Percentiles rank a stretch among this genome's conserved stretches.
phyloP scores from a whole-genome alignment of 306 rosid genomes.

The Potentilla sterilis region DNA sequence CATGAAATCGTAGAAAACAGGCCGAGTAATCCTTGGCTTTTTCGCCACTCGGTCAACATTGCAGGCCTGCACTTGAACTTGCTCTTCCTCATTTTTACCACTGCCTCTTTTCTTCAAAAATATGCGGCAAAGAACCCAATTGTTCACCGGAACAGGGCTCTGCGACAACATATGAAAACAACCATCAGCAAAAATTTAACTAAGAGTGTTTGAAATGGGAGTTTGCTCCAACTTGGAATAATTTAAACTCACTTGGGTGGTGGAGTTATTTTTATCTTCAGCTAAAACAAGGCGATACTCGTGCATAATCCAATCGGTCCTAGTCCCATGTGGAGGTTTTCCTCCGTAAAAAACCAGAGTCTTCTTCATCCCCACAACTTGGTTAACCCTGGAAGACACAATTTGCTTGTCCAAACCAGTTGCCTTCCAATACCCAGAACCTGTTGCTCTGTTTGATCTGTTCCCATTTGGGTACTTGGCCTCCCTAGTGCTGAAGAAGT shows the following conservation, averaged over 20 bases:
- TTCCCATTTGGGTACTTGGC: conserved; percentile 93
- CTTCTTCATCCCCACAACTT: conserved; percentile 79
- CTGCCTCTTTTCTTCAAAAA: conserved; percentile 72
- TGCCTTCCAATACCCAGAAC: conserved; percentile 94
- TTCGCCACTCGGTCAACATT: not conserved
- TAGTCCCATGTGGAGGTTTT: conserved; percentile 78
- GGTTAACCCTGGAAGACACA: conserved; percentile 38
- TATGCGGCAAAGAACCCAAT: conserved; percentile 92
- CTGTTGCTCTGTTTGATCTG: conserved; percentile 88
- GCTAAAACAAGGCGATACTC: conserved; percentile 71
- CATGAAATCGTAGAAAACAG: conserved; percentile 85
- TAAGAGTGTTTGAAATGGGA: not conserved
- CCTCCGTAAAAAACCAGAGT: conserved; percentile 92
- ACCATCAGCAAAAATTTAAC: not conserved
- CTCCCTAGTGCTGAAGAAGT: conserved; percentile 88
- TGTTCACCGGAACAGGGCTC: conserved; percentile 43
- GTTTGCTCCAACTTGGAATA: not conserved
- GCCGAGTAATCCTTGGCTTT: conserved; percentile 23
- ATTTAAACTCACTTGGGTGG: conserved; percentile 24
- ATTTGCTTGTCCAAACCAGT: conserved; percentile 91
- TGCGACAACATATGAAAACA: conserved; percentile 18
- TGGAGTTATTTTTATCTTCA: conserved; percentile 22
- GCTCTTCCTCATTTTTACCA: conserved; percentile 40
- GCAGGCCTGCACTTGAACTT: conserved; percentile 7
- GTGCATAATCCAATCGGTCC: conserved; percentile 99